Percentiles rank a stretch among this genome's conserved stretches.
Evolutionary conservation across 768 basidiomycete species (phyloP).

Genomic region (Suillus hirtellus): DNA sequence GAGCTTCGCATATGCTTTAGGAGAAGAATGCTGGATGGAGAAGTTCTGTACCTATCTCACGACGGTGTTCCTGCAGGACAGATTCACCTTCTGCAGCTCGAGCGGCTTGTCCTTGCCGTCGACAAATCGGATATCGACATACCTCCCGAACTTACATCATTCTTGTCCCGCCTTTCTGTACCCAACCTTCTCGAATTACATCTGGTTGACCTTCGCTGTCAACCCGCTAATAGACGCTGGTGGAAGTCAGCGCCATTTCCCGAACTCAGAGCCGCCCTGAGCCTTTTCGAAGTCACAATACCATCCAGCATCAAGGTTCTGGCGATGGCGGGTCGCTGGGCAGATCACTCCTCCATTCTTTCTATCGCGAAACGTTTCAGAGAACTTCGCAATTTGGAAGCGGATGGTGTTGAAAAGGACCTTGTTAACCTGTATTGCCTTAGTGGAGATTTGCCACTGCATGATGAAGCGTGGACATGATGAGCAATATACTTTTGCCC

Average conservation of each 20-base stretch:
- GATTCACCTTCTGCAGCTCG: conserved; percentile 43
- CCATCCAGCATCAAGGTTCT: conserved; percentile 14
- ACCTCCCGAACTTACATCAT: conserved; percentile 56
- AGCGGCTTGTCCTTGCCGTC: conserved; percentile 48
- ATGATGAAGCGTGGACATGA: background rate
- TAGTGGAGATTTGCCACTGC: background rate
- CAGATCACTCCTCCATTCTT: conserved; percentile 17
- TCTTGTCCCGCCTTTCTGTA: conserved; percentile 50
- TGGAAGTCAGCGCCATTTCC: background rate
- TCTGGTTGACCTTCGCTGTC: conserved; percentile 43
- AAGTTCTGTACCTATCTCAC: conserved; percentile 25
- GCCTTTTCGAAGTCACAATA: conserved; percentile 1
- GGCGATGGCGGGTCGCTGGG: conserved; percentile 31
- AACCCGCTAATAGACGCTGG: conserved; percentile 2
- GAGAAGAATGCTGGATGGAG: conserved; percentile 29
- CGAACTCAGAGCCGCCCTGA: background rate
- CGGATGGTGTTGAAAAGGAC: background rate
- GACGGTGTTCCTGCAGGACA: conserved; percentile 30
- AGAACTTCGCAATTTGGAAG: background rate
- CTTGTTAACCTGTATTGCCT: background rate
- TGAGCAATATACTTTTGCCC: background rate
- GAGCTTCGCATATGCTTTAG: conserved; percentile 61
- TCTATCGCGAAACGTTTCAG: conserved; percentile 16
- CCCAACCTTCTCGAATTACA: conserved; percentile 50
- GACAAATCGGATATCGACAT: conserved; percentile 61